A percentile compares a stretch with the other conserved stretches of the same genome.
These are phyloP conservation scores for Graphium sp. DNA, from an alignment of 2,329 filamentous ascomycete genomes.

Conservation along the genomic window DNA sequence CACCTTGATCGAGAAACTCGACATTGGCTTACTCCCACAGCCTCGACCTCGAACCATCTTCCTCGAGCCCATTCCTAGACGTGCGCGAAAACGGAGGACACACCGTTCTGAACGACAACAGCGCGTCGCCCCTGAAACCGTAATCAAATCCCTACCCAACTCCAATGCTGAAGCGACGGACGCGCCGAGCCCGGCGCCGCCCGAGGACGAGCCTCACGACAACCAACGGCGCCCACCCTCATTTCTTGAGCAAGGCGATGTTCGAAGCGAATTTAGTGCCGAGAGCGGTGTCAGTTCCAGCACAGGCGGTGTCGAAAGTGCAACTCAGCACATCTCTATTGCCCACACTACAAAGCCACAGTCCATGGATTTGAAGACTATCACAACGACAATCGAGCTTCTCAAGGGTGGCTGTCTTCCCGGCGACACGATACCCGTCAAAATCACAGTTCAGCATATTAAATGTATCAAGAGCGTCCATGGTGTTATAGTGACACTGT, in stretches of 20 bases:
- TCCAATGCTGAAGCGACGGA: too few relatives aligned
- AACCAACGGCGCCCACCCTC: constrained; percentile 15
- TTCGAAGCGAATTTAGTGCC: constrained; percentile 52
- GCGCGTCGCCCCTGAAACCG: too few relatives aligned
- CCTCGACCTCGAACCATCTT: constrained; percentile 74
- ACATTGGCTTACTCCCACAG: constrained; percentile 57
- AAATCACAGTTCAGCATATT: constrained; percentile 70
- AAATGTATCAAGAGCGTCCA: constrained; percentile 82
- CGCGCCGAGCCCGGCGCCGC: too few relatives aligned
- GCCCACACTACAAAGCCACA: constrained; percentile 24
- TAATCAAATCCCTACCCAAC: too few relatives aligned
- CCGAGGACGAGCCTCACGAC: constrained; percentile 8
- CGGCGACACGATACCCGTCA: constrained; percentile 68
- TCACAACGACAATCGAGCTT: constrained; percentile 73
- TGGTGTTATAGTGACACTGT: constrained; percentile 83
- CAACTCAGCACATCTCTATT: constrained; percentile 13
- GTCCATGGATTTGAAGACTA: constrained; percentile 51
- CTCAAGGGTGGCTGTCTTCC: constrained; percentile 70
- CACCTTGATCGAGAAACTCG: constrained; percentile 64
- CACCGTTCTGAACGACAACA: constrained; percentile 16
- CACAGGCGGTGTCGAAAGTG: too few relatives aligned
- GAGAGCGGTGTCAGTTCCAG: constrained; percentile 54
- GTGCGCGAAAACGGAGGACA: constrained; percentile 10
- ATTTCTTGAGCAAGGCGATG: constrained; percentile 21
- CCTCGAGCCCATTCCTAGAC: constrained; percentile 66